Conservation (phyloP, 352 stramenopile species). For the Phytophthora ramorum region DNA sequence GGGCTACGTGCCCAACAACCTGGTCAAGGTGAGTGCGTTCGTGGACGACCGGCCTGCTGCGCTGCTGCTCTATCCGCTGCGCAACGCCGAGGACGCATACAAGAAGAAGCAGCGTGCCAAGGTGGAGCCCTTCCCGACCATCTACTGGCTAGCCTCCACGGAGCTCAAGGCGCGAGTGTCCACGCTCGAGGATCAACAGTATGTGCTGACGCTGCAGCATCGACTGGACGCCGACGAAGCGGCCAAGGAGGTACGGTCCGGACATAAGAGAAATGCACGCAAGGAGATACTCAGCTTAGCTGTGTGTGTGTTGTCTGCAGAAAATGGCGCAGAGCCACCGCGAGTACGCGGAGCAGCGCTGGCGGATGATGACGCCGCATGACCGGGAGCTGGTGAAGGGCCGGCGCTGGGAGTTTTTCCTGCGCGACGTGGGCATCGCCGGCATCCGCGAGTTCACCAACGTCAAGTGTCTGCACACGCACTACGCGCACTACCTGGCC, state of each 20-base stretch:
- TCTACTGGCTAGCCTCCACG: slow-evolving; percentile 63
- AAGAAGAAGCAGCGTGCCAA: slow-evolving; percentile 65
- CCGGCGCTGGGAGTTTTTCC: slow-evolving; percentile 47
- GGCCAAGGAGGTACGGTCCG: slow-evolving; percentile 35
- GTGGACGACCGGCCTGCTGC: slow-evolving; percentile 44
- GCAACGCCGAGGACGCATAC: slow-evolving; percentile 59
- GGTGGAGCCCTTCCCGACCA: slow-evolving; percentile 72
- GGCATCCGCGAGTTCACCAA: slow-evolving; percentile 63
- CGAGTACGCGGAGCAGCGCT: slow-evolving; percentile 57
- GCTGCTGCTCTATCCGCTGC: slow-evolving; percentile 66
- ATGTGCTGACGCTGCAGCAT: slow-evolving; percentile 51
- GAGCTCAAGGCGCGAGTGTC: slow-evolving; percentile 63
- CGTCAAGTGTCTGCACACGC: slow-evolving; percentile 79
- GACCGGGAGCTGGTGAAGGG: slow-evolving; percentile 49
- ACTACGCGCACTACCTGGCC: slow-evolving; percentile 73
- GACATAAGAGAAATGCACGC: background rate
- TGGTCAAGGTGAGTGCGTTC: slow-evolving; percentile 51
- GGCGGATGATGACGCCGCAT: slow-evolving; percentile 49
- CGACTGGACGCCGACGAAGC: slow-evolving; percentile 44
- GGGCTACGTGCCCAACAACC: slow-evolving; percentile 61
- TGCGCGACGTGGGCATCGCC: slow-evolving; percentile 64
- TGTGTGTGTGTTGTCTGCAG: slow-evolving; percentile 27
- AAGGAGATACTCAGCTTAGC: slow-evolving; percentile 7
- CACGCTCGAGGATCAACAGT: slow-evolving; percentile 59
- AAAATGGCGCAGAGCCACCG: slow-evolving; percentile 55